These are phyloP conservation scores for Trichoderma guizhouense DNA, from an alignment of 2,329 filamentous ascomycete genomes.

Conservation along the genomic window DNA sequence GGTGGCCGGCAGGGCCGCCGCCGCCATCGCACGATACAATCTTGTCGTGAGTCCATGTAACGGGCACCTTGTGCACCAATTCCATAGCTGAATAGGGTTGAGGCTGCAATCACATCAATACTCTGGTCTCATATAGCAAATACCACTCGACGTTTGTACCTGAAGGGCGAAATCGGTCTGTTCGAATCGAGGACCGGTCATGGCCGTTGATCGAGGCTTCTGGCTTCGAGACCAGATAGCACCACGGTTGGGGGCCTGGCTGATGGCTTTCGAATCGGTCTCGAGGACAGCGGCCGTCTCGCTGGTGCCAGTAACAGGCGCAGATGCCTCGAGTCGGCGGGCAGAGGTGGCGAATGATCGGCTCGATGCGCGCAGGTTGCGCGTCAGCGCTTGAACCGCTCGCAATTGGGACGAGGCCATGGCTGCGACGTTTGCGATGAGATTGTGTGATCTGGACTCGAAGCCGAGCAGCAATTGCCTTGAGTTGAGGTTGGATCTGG, in stretches of 20 bases:
- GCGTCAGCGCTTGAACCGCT: slow-evolving; percentile 43
- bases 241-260: slow-evolving; percentile 83
- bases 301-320: slow-evolving; percentile 36
- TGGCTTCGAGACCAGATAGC: slow-evolving; percentile 84
- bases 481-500: background rate
- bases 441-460: slow-evolving; percentile 12
- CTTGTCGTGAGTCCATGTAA: slow-evolving; percentile 82
- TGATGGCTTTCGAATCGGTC: slow-evolving; percentile 45
- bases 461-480: background rate
- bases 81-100: slow-evolving; percentile 87
- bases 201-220: slow-evolving; percentile 73
- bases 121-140: background rate
- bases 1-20: slow-evolving; percentile 85
- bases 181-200: slow-evolving; percentile 93
- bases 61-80: slow-evolving; percentile 92
- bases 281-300: slow-evolving; percentile 44
- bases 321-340: slow-evolving; percentile 44
- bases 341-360: slow-evolving; percentile 49
- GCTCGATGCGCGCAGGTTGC: slow-evolving; percentile 42
- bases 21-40: slow-evolving; percentile 88
- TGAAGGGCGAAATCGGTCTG: slow-evolving; percentile 92
- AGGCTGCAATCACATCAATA: slow-evolving; percentile 55
- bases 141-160: slow-evolving; percentile 51
- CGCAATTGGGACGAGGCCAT: slow-evolving; percentile 48
- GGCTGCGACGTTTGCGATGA: slow-evolving; percentile 22